Evolutionary conservation across 2,329 filamentous ascomycete genomes (phyloP), one percentile per base, ranked within the genome.

Genomic region (Exophiala sp.): DNA sequence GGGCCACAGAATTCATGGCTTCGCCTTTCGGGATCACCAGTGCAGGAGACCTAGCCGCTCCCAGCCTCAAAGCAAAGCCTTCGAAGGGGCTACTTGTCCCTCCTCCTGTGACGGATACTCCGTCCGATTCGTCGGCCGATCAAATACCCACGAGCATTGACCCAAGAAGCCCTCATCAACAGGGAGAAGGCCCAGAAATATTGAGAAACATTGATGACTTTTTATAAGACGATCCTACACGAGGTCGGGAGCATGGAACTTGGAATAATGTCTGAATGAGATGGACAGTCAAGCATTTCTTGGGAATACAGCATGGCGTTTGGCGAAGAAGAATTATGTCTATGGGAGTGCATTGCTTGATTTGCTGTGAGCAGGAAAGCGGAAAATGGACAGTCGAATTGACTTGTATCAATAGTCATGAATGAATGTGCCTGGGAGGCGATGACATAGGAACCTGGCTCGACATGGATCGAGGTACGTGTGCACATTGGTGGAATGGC

Each of bases 1-100:
- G 74, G 39, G 73, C 72, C 2, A 70, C 68, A 6, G 71, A 71
- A 38, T 77, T 76, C 52, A 62, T 73, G 57, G 65, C 70, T 4
- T 67, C 69, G 5, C 68, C 71, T 3, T 66, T 75, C 48, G 66
- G 69, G 4, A 66, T 67, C 14, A 65, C 66, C 10, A 58, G 62
- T 14, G 66, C 66, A 10, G 69, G 70, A 29, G 70, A 73, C 54
- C 59, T 69, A 14, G 63, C 67, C 14, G 42, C 50, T 12, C 7
- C 29, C 5, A 36, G 29, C 18, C 21, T 11, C 36, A 43, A 21
- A 14, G 38, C 39, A 14, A 50, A 52, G 29, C 39, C 41, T 3
- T 12, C 42, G 12, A 54, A 41, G 44, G 52, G 36, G 12, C 43
- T 52, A 14, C 34, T 55, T 20, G 50, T 54, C 12, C 50, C 50